Conservation (phyloP, 192 early-diverging fungal genomes). For the Lobosporangium transversale region DNA sequence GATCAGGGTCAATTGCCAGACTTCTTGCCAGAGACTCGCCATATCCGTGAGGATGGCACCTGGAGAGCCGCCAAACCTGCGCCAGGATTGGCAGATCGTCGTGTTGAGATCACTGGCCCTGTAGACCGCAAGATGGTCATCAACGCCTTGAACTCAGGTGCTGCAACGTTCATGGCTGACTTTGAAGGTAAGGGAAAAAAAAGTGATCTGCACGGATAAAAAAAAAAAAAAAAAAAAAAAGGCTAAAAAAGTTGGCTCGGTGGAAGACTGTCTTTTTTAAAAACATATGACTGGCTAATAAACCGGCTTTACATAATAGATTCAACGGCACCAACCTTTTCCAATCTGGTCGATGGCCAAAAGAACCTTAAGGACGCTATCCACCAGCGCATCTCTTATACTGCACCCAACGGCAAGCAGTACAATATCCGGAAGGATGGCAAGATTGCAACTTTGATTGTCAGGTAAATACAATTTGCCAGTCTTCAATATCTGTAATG, state of each 20-base stretch:
- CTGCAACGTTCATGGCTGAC: constrained; percentile 97
- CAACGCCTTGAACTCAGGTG: constrained; percentile 96
- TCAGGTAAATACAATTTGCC: constrained; percentile 66
- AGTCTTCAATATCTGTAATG: not conserved
- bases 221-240: not conserved
- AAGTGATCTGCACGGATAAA: not conserved
- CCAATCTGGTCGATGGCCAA: constrained; percentile 89
- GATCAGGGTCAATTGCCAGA: constrained; percentile 88
- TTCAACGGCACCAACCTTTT: constrained; percentile 96
- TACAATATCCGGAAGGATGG: constrained; percentile 93
- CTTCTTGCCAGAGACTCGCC: constrained; percentile 93
- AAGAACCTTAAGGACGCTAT: constrained; percentile 95
- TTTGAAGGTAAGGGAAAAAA: constrained; percentile 71
- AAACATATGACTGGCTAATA: too few species aligned
- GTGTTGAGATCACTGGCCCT: constrained; percentile 98
- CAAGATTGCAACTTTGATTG: constrained; percentile 90
- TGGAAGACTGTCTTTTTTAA: too few species aligned
- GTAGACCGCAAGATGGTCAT: constrained; percentile 99
- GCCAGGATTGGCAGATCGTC: constrained; percentile 90
- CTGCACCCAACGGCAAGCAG: constrained; percentile 90
- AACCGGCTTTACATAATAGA: too few species aligned
- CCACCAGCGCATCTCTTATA: constrained; percentile 86
- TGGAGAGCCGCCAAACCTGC: constrained; percentile 94
- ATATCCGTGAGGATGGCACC: constrained; percentile 88
- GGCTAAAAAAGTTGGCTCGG: too few species aligned